phyloP scores from a whole-genome alignment of 768 basidiomycete genomes.

The Lyophyllum atratum region DNA sequence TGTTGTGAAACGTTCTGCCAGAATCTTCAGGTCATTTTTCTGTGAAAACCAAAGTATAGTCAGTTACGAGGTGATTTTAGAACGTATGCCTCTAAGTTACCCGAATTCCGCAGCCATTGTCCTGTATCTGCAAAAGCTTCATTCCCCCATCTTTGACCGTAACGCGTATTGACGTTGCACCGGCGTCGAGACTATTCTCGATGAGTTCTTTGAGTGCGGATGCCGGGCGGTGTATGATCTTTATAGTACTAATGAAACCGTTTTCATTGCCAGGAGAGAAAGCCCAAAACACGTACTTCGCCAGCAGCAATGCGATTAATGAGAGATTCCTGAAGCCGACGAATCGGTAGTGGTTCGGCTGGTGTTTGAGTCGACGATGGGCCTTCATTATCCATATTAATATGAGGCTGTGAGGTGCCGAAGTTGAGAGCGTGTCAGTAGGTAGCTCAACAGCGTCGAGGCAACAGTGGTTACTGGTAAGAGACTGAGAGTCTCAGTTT shows the following conservation, averaged over 20 bases:
- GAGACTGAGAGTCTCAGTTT: background rate
- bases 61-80: background rate
- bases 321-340: slow-evolving; percentile 75
- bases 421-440: background rate
- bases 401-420: background rate
- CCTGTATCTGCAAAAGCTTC: slow-evolving; percentile 93
- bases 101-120: slow-evolving; percentile 94
- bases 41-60: slow-evolving; percentile 28
- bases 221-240: slow-evolving; percentile 64
- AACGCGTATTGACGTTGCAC: slow-evolving; percentile 81
- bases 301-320: slow-evolving; percentile 92
- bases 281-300: slow-evolving; percentile 42
- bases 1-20: slow-evolving; percentile 95
- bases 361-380: slow-evolving; percentile 2
- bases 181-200: slow-evolving; percentile 95
- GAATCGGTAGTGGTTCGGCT: slow-evolving; percentile 64
- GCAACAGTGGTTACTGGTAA: background rate
- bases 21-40: slow-evolving; percentile 86
- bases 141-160: slow-evolving; percentile 94
- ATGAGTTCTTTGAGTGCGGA: slow-evolving; percentile 96
- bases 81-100: slow-evolving; percentile 41
- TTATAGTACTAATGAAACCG: slow-evolving; percentile 8
- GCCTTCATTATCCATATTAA: slow-evolving; percentile 4
- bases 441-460: background rate
- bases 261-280: background rate